Base-by-base conservation (phyloP, 1,139 yeast species). In the Eremothecium gossypii region DNA sequence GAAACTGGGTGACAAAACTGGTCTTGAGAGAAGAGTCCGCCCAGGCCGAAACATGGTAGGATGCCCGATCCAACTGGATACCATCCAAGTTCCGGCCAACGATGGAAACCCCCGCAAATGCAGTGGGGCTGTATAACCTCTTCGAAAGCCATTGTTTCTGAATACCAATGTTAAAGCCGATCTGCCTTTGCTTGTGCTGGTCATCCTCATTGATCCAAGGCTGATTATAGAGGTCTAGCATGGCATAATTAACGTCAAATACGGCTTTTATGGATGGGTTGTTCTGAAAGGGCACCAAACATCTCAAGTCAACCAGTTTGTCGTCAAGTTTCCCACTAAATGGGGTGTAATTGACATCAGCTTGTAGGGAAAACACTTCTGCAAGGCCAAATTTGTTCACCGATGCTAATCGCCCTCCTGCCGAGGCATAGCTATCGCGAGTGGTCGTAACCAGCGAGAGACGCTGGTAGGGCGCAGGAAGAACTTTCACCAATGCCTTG, bases 331-430 rank as follows among this genome's bases (percentile, higher is more conserved):
- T 40, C 5, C 55, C 51, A 30, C 45, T 39, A 28, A 51, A 38
- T 2, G 58, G 59, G 27, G 60, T 57, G 41, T 57, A 60, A 29
- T 53, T 51, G 31, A 58, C 20, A 30, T 53, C 55, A 33, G 54
- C 43, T 43, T 57, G 58, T 7, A 57, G 49, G 23, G 51, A 45
- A 30, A 57, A 46, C 3, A 57, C 49, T 40, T 60, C 61, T 0
- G 66, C 64, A 12, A 54, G 53, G 12, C 61, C 58, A 1, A 59
- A 43, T 10, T 53, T 47, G 43, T 63, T 63, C 41, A 61, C 55
- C 26, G 54, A 50, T 3, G 53, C 44, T 37, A 55, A 51, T 30
- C 55, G 55, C 34, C 53, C 46, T 28, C 58, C 59, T 33, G 48
- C 45, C 8, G 55, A 46, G 1, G 58, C 53, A 34, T 52, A 50